Evolutionary conservation across 2,329 filamentous ascomycete genomes (phyloP).

Genomic region (Ustulina deusta): DNA sequence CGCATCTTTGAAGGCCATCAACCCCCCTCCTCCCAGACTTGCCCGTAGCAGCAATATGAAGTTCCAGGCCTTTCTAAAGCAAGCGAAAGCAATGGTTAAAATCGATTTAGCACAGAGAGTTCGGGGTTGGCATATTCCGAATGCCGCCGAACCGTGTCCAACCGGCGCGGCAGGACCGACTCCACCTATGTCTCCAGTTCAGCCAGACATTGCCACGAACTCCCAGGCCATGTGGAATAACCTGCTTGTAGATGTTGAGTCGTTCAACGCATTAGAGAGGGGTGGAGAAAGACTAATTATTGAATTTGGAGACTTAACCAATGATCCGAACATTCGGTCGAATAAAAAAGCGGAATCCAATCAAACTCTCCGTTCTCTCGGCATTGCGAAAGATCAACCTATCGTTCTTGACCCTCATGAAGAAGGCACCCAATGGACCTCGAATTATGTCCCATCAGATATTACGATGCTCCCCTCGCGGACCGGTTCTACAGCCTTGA

Average conservation of each 20-base stretch:
- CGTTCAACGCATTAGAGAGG: conserved; percentile 72
- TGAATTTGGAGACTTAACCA: conserved; percentile 75
- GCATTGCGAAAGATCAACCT: conserved; percentile 77
- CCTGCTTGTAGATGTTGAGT: conserved; percentile 70
- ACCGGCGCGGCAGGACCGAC: conserved; percentile 55
- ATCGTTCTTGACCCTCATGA: conserved; percentile 87
- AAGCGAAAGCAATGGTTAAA: conserved; percentile 75
- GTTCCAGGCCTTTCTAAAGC: conserved; percentile 80
- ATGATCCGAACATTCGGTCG: conserved; percentile 58
- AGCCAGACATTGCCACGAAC: conserved; percentile 42
- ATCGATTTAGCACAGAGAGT: conserved; percentile 80
- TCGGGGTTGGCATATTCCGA: conserved; percentile 77
- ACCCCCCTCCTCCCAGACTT: conserved; percentile 72
- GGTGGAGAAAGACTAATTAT: conserved; percentile 74
- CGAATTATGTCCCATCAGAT: conserved; percentile 56
- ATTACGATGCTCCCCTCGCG: conserved; percentile 53
- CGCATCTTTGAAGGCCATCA: conserved; percentile 70
- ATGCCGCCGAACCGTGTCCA: conserved; percentile 54
- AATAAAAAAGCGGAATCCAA: conserved; percentile 78
- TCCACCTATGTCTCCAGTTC: conserved; percentile 45
- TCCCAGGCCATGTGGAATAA: conserved; percentile 51
- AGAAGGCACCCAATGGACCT: conserved; percentile 69
- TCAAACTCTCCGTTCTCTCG: conserved; percentile 72
- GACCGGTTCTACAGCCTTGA: conserved; percentile 51
- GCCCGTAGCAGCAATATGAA: conserved; percentile 77